Evolutionary conservation across 306 rosid species (phyloP).

Genomic region (Hippophae gyantsensis): DNA sequence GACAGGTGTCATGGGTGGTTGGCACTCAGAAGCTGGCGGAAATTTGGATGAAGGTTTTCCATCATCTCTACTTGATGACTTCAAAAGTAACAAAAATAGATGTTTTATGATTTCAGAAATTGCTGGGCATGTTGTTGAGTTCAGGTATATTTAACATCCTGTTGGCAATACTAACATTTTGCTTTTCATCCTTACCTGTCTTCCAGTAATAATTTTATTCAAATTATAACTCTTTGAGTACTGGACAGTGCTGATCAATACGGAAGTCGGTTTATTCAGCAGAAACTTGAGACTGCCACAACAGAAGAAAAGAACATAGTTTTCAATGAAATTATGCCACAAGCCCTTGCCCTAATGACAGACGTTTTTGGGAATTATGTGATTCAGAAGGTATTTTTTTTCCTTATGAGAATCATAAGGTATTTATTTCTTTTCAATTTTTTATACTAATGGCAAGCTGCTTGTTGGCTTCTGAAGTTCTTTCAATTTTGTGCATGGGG

Average conservation of each 20-base stretch:
- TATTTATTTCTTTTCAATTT: no score
- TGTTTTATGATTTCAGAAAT: conserved; percentile 84
- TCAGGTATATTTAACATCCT: conserved; percentile 44
- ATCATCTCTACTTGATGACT: conserved; percentile 81
- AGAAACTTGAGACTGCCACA: conserved; percentile 86
- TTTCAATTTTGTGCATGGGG: no score
- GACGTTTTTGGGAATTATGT: conserved; percentile 96
- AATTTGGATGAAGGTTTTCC: conserved; percentile 64
- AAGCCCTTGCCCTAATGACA: conserved; percentile 85
- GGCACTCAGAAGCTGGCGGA: conserved; percentile 67
- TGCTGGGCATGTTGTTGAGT: conserved; percentile 58
- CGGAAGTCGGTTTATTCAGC: conserved; percentile 92
- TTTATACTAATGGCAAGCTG: no score
- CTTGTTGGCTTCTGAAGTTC: no score
- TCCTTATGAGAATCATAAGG: neutral
- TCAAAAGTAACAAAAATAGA: conserved; percentile 73
- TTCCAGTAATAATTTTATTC: neutral
- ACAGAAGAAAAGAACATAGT: conserved; percentile 85
- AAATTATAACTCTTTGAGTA: neutral
- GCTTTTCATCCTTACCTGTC: neutral
- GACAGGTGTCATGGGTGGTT: conserved; percentile 53
- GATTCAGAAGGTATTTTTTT: conserved; percentile 70
- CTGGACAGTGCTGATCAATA: conserved; percentile 79
- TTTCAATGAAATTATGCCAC: conserved; percentile 90
- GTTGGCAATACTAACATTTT: neutral